A percentile compares a stretch with the other conserved stretches of the same genome.
phyloP scores from a whole-genome alignment of 768 basidiomycete genomes.

The Royoungia palumana region DNA sequence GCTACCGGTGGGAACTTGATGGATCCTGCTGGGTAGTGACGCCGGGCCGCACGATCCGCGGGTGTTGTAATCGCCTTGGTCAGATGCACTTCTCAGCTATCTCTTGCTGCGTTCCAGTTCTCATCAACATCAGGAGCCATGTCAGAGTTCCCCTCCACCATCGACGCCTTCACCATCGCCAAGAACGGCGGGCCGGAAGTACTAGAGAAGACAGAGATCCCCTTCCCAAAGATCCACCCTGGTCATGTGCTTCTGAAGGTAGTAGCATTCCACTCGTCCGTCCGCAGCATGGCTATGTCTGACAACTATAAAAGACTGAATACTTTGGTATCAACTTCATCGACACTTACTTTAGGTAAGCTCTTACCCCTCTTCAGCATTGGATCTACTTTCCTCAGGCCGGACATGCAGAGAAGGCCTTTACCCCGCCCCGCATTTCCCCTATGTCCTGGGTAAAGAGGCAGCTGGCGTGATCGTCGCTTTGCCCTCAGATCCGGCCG shows the following conservation, averaged over 20 bases:
- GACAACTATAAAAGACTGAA: slow-evolving; percentile 46
- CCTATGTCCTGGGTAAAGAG: slow-evolving; percentile 75
- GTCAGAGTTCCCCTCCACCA: slow-evolving; percentile 56
- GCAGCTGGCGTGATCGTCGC: slow-evolving; percentile 70
- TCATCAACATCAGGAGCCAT: slow-evolving; percentile 34
- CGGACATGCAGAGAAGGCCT: slow-evolving; percentile 50
- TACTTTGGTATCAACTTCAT: slow-evolving; percentile 86
- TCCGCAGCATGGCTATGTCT: background rate
- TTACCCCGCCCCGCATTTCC: slow-evolving; percentile 56
- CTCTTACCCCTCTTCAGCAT: background rate
- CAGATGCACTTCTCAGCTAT: slow-evolving; percentile 11
- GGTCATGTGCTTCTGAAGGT: slow-evolving; percentile 53
- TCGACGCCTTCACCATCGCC: slow-evolving; percentile 70
- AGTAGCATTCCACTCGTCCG: background rate
- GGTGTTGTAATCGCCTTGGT: background rate
- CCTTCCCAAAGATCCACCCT: slow-evolving; percentile 61
- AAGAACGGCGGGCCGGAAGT: slow-evolving; percentile 77
- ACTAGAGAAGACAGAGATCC: slow-evolving; percentile 61
- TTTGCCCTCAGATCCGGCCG: slow-evolving; percentile 62
- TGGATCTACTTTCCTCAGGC: background rate
- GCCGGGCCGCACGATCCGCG: too few species aligned
- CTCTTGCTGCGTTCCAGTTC: slow-evolving; percentile 31
- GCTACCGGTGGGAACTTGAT: too few species aligned
- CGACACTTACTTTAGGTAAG: slow-evolving; percentile 75
- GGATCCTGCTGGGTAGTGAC: too few species aligned